phyloP scores from a whole-genome alignment of 139 green algal species.

The Chlamydomonas schloesseri region DNA sequence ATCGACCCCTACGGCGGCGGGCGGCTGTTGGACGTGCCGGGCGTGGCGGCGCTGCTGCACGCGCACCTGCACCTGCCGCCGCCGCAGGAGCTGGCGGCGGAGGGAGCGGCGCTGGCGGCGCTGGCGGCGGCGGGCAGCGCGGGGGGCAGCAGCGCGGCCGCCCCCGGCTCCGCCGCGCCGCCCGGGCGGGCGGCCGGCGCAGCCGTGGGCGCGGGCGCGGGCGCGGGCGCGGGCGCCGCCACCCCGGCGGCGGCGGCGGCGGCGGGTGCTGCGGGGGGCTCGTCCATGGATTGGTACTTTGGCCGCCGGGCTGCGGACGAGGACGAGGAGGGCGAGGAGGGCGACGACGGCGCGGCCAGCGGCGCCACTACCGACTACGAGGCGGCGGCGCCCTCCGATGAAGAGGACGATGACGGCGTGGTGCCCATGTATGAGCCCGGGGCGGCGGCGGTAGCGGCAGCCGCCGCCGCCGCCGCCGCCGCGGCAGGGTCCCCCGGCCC shows the following conservation, averaged over 20 bases:
- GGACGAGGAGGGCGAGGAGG: too few relatives aligned
- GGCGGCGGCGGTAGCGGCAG: background rate
- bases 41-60: background rate
- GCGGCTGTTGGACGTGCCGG: background rate
- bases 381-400: background rate
- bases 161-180: too few relatives aligned
- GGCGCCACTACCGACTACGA: background rate
- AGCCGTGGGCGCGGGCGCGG: too few relatives aligned
- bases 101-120: background rate
- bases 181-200: too few relatives aligned
- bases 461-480: background rate
- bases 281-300: too few relatives aligned
- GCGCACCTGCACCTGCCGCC: constrained; percentile 1
- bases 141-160: too few relatives aligned
- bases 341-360: background rate
- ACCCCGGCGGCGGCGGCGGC: too few relatives aligned
- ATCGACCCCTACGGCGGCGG: constrained; percentile 15
- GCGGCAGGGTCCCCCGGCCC: background rate
- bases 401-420: background rate
- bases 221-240: too few relatives aligned
- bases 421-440: background rate
- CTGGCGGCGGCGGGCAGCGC: background rate
- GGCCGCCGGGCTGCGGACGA: too few relatives aligned
- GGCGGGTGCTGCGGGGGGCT: too few relatives aligned
- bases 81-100: background rate